A percentile compares a stretch with the other conserved stretches of the same genome.
Evolutionary conservation across 176 grass and related monocot species (phyloP).

Genomic region (Eleusine indica): DNA sequence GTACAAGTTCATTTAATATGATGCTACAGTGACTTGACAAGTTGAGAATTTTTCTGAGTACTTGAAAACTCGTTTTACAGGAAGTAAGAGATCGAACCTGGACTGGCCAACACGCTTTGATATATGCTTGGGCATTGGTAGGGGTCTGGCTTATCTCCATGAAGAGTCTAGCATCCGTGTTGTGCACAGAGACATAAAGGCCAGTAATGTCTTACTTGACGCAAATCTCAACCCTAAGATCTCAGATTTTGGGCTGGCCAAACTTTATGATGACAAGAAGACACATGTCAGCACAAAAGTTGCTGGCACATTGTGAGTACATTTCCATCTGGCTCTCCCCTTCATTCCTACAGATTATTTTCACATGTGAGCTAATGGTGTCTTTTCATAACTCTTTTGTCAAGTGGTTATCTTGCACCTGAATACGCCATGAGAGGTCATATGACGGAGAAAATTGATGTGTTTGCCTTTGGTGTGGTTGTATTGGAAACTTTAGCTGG

Average conservation of each 20-base stretch:
- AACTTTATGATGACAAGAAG: conserved; percentile 83
- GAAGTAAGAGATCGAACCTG: conserved; percentile 45
- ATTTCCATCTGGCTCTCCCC: not conserved
- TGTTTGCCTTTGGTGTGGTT: conserved; percentile 79
- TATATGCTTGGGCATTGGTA: conserved; percentile 75
- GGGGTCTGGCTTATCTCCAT: conserved; percentile 76
- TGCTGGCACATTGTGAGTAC: conserved; percentile 85
- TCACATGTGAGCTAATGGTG: not conserved
- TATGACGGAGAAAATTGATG: conserved; percentile 85
- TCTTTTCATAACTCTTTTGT: not conserved
- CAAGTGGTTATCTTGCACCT: conserved; percentile 83
- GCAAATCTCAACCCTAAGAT: conserved; percentile 76
- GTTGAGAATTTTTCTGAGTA: conserved; percentile 3
- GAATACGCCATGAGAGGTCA: conserved; percentile 96
- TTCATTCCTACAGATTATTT: not conserved
- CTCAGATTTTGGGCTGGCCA: conserved; percentile 87
- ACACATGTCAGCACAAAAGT: conserved; percentile 89
- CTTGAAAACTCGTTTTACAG: conserved; percentile 40
- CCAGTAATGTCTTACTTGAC: conserved; percentile 84
- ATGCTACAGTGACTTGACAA: not conserved
- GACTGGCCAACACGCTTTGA: conserved; percentile 78
- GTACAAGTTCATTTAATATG: conserved; percentile 40
- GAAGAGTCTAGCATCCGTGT: conserved; percentile 79
- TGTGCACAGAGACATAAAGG: conserved; percentile 92
- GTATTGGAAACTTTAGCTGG: conserved; percentile 68